phyloP scores from a whole-genome alignment of 2,329 filamentous ascomycete species.

The Coniochaeta prunicola region DNA sequence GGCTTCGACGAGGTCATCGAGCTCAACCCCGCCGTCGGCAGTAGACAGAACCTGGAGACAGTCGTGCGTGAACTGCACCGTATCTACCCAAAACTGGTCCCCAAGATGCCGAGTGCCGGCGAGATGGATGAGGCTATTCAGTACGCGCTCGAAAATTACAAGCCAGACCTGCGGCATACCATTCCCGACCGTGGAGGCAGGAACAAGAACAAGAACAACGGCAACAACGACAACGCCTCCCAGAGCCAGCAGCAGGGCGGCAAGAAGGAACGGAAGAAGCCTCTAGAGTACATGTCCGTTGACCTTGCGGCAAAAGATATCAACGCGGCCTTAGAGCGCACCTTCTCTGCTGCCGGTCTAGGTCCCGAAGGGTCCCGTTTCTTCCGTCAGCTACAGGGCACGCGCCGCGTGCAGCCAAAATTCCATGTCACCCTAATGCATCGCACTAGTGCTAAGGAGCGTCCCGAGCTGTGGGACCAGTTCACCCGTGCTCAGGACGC shows the following conservation, averaged over 20 bases:
- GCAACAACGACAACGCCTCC: constrained; percentile 27
- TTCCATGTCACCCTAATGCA: constrained; percentile 97
- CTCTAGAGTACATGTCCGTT: constrained; percentile 51
- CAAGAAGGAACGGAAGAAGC: constrained; percentile 35
- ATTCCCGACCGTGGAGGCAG: constrained; percentile 53
- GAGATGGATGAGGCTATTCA: constrained; percentile 77
- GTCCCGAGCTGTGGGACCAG: constrained; percentile 67
- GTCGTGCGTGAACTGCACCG: constrained; percentile 64
- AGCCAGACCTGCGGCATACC: constrained; percentile 67
- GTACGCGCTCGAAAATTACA: constrained; percentile 68
- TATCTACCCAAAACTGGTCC: constrained; percentile 71
- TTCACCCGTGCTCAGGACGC: constrained; percentile 55
- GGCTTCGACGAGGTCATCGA: constrained; percentile 81
- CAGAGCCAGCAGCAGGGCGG: constrained; percentile 24
- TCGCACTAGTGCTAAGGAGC: constrained; percentile 51
- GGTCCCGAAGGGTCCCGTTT: constrained; percentile 51
- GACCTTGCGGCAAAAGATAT: constrained; percentile 35
- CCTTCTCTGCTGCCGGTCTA: constrained; percentile 49
- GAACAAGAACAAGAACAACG: constrained; percentile 29
- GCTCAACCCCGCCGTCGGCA: constrained; percentile 70
- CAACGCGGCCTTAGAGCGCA: constrained; percentile 53
- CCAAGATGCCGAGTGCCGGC: constrained; percentile 60
- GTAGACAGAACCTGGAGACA: constrained; percentile 77
- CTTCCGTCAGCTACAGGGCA: constrained; percentile 68
- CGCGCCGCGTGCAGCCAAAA: constrained; percentile 67